phyloP scores from a whole-genome alignment of 768 basidiomycete species.

The Lyophyllum shimeji region DNA sequence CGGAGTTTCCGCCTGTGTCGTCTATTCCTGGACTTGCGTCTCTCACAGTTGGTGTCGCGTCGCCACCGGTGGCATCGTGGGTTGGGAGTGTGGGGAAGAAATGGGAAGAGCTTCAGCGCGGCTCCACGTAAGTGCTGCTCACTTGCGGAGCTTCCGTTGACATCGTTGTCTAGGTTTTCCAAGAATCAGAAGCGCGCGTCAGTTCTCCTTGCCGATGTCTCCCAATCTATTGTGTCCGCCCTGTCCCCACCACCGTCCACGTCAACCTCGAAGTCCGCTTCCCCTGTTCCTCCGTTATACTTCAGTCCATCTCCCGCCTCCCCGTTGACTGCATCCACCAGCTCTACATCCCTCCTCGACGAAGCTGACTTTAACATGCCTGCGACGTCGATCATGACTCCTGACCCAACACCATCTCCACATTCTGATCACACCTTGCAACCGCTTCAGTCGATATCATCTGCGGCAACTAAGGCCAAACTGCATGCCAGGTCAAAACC shows the following conservation, averaged over 20 bases:
- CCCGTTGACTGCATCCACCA: slow-evolving; percentile 13
- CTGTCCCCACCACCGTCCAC: slow-evolving; percentile 36
- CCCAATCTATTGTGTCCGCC: slow-evolving; percentile 51
- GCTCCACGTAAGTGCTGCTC: slow-evolving; percentile 47
- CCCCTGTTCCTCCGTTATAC: slow-evolving; percentile 17
- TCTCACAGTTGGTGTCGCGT: slow-evolving; percentile 21
- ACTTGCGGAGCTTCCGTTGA: neutral
- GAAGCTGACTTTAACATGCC: slow-evolving; percentile 32
- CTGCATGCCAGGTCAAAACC: slow-evolving; percentile 13
- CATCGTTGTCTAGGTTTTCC: slow-evolving; percentile 48
- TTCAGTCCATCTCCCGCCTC: slow-evolving; percentile 17
- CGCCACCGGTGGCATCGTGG: slow-evolving; percentile 39
- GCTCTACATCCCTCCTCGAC: slow-evolving; percentile 35
- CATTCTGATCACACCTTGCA: neutral
- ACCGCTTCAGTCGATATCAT: neutral
- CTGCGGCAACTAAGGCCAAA: neutral
- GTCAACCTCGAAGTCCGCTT: slow-evolving; percentile 21
- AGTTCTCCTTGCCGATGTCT: slow-evolving; percentile 62
- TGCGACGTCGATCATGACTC: slow-evolving; percentile 30
- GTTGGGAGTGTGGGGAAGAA: slow-evolving; percentile 61
- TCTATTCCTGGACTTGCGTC: slow-evolving; percentile 41
- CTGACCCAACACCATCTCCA: slow-evolving; percentile 16
- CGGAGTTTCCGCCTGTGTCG: slow-evolving; percentile 30
- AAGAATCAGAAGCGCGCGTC: slow-evolving; percentile 72
- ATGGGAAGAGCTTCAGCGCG: slow-evolving; percentile 55